Conservation (phyloP, 108 stramenopile genomes). For the Skeletonema marinoi region DNA sequence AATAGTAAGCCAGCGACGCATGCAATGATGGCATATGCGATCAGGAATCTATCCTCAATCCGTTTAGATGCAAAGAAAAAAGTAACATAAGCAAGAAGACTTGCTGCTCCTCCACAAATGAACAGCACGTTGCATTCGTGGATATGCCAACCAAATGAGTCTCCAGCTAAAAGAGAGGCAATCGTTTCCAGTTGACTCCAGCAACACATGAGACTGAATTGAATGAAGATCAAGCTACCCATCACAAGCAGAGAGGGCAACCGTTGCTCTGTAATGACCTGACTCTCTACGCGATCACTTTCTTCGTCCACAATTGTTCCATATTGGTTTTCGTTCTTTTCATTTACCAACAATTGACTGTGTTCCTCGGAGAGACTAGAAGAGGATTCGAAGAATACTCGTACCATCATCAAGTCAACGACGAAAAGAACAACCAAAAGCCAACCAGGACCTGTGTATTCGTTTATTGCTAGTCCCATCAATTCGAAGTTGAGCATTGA, state of each 20-base stretch:
- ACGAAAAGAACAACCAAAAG: conserved; percentile 13
- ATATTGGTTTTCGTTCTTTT: not conserved
- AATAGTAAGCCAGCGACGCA: conserved; percentile 10
- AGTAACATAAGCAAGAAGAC: conserved; percentile 7
- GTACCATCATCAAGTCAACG: conserved; percentile 14
- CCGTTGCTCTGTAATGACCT: not conserved
- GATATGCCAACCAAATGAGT: conserved; percentile 3
- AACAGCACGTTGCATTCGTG: not conserved
- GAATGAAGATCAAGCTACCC: not conserved
- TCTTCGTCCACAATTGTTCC: not conserved
- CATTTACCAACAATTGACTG: not conserved
- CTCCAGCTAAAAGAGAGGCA: not conserved
- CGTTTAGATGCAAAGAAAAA: conserved; percentile 16
- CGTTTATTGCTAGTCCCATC: conserved; percentile 14
- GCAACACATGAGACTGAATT: not conserved
- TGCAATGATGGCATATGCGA: not conserved
- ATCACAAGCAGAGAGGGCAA: not conserved
- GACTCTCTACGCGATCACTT: not conserved
- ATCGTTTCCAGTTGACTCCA: conserved; percentile 1
- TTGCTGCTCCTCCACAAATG: conserved; percentile 3
- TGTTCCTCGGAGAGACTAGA: not conserved
- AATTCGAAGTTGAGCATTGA: conserved; percentile 8
- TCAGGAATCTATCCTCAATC: conserved; percentile 14
- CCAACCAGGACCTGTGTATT: conserved; percentile 29
- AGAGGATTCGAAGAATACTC: conserved; percentile 2